phyloP scores from a whole-genome alignment of 2,329 filamentous ascomycete species.

The Botrytis galanthina region DNA sequence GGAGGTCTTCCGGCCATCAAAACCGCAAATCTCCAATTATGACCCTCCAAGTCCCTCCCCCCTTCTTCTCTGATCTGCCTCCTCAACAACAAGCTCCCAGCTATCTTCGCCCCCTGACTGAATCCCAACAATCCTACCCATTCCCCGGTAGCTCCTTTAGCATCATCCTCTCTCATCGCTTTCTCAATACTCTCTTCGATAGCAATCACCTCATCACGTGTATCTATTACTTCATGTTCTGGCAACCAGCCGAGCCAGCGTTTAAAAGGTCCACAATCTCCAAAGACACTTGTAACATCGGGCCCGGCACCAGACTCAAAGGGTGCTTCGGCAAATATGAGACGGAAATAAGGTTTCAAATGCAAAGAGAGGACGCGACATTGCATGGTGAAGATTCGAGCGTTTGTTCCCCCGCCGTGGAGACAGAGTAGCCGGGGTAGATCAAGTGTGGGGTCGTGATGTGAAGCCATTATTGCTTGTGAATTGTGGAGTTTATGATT shows the following conservation, averaged over 20 bases:
- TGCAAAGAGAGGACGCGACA: constrained; percentile 48
- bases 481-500: too few species aligned
- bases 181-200: constrained; percentile 43
- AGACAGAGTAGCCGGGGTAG: constrained; percentile 71
- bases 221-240: constrained; percentile 46
- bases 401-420: constrained; percentile 76
- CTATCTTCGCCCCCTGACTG: constrained; percentile 64
- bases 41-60: constrained; percentile 12
- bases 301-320: constrained; percentile 60
- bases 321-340: constrained; percentile 70
- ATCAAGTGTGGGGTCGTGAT: constrained; percentile 19
- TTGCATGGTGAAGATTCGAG: constrained; percentile 66
- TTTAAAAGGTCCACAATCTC: constrained; percentile 62
- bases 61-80: constrained; percentile 49
- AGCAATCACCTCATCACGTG: constrained; percentile 47
- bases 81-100: constrained; percentile 55
- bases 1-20: constrained; percentile 61
- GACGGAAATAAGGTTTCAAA: constrained; percentile 52
- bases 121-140: constrained; percentile 65
- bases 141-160: constrained; percentile 47
- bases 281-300: constrained; percentile 63
- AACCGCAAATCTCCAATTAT: constrained; percentile 57
- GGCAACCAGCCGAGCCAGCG: constrained; percentile 63
- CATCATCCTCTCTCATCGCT: constrained; percentile 53
- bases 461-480: neutral